Evolutionary conservation across 225 moss, liverwort and hornwort species (phyloP), one percentile per base, ranked within the genome.

Genomic region (Asterella californica): DNA sequence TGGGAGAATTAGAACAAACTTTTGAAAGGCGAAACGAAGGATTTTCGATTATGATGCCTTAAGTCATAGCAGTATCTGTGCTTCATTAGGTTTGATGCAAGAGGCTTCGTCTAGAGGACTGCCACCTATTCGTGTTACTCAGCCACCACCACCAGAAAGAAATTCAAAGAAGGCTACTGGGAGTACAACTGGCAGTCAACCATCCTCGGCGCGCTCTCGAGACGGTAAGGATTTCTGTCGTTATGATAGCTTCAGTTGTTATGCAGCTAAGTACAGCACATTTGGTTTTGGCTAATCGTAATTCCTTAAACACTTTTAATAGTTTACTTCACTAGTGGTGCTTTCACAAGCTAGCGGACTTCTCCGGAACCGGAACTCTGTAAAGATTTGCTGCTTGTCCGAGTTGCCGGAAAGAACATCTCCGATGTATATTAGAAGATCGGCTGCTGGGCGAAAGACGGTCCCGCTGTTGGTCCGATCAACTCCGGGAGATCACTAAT

Each of bases 141-240:
- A 69, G 38, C 10, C 68, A 74, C 34, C 78, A 36, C 32, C 34
- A n/a, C n/a, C 8, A 33, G 76, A 83, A 63, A 75, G 52, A 59
- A 29, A 21, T 6, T 11, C 36, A 54, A 81, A 45, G 25, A 70
- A 32, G 36, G 45, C 57, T 24, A 79, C 77, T 61, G 67, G 77
- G 33, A 80, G 73, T 64, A 72, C 64, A n/a, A 47, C 10, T 29
- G 75, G 42, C 24, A 76, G 45, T 81, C 59, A 42, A 54, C 83
- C 78, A 70, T 63, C 80, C 45, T 81, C 75, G 49, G 61, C 75
- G 25, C 81, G 24, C 15, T 15, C 33, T n/a, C 73, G 19, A 25
- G 83, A 84, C 21, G 79, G 83, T 87, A 73, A 79, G 79, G 49
- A 52, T 74, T 18, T 49, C 46, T 42, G 18, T 24, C 63, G n/a